phyloP scores from a whole-genome alignment of 306 rosid genomes.

The Inga laurina region DNA sequence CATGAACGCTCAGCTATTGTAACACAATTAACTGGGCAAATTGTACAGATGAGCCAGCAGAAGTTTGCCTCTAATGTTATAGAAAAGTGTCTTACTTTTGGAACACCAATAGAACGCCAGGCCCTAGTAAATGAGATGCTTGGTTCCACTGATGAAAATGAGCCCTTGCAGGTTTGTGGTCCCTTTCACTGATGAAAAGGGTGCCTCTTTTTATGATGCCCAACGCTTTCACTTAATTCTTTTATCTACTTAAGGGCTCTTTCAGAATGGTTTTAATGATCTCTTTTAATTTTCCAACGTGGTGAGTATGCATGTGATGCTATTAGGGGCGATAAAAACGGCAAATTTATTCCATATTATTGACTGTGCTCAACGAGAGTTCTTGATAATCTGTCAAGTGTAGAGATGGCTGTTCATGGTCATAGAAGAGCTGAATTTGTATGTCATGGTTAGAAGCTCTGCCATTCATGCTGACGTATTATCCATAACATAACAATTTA shows the following conservation, averaged over 20 bases:
- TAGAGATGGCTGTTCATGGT: not conserved
- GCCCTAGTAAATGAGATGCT: slow-evolving; percentile 88
- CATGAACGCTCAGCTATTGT: slow-evolving; percentile 89
- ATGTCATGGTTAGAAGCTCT: not conserved
- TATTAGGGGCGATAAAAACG: not conserved
- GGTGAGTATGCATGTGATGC: not conserved
- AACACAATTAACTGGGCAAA: slow-evolving; percentile 79
- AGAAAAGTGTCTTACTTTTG: slow-evolving; percentile 85
- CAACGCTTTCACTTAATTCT: not conserved
- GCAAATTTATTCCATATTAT: not conserved
- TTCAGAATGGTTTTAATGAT: not conserved
- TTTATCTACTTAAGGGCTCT: not conserved
- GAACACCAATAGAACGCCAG: slow-evolving; percentile 84
- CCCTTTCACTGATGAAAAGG: not conserved
- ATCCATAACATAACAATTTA: not conserved
- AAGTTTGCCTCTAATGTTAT: slow-evolving; percentile 91
- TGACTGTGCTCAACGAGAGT: not conserved
- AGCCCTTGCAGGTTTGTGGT: slow-evolving; percentile 80
- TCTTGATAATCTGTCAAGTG: not conserved
- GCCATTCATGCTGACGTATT: not conserved
- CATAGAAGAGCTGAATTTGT: slow-evolving; percentile 1
- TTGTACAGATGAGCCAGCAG: slow-evolving; percentile 91
- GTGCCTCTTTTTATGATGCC: not conserved
- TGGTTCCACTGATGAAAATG: slow-evolving; percentile 96
- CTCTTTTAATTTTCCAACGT: not conserved